Evolutionary conservation across 1,284 basidiomycete genomes (phyloP).

Genomic region (Cutaneotrichosporon cutaneum): DNA sequence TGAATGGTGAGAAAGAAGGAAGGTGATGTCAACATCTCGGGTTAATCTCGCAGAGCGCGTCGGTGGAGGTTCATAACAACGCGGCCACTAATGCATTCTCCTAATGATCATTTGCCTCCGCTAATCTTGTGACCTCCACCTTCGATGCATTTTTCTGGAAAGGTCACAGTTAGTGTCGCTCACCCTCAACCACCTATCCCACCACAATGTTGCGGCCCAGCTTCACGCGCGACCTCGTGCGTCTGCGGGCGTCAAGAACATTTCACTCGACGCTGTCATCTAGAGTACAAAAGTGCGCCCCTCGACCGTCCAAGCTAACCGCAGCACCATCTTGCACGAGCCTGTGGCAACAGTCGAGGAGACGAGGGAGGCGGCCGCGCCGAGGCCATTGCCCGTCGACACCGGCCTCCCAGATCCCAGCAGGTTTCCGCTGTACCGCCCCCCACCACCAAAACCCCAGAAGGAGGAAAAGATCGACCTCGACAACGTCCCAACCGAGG

Average conservation of each 20-base stretch:
- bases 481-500: conserved; percentile 27
- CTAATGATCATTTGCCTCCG: conserved; percentile 8
- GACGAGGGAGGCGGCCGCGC: neutral
- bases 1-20: neutral
- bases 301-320: neutral
- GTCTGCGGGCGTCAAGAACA: conserved; percentile 1
- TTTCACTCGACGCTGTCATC: neutral
- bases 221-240: conserved; percentile 21
- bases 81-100: neutral
- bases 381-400: neutral
- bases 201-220: conserved; percentile 27
- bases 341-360: neutral
- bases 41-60: neutral
- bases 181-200: neutral
- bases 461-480: conserved; percentile 18
- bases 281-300: neutral
- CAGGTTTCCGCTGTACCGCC: conserved; percentile 26
- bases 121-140: conserved; percentile 16
- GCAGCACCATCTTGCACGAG: neutral
- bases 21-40: neutral
- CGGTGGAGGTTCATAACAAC: conserved; percentile 3
- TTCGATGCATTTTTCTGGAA: conserved; percentile 13
- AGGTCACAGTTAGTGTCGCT: neutral
- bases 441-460: conserved; percentile 2
- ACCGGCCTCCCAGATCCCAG: conserved; percentile 10